phyloP scores from a whole-genome alignment of 495 filamentous ascomycete species.

The Mytilinidion resinicola region DNA sequence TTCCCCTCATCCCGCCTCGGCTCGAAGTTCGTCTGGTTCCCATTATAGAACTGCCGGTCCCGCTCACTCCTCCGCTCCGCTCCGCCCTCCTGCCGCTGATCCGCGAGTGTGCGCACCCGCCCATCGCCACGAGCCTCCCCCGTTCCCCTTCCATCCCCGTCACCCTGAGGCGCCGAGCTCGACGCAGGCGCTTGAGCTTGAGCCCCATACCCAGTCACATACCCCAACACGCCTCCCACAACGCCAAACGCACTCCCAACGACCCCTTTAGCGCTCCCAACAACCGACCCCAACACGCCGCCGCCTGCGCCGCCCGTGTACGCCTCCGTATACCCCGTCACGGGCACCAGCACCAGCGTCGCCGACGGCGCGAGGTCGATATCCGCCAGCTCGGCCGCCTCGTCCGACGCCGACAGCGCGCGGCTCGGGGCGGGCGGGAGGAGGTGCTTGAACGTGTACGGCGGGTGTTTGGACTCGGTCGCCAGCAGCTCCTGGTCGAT shows the following conservation, averaged over 20 bases:
- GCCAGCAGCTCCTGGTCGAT: constrained; percentile 46
- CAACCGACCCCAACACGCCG: constrained; percentile 10
- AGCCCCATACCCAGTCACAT: constrained; percentile 39
- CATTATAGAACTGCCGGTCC: constrained; percentile 69
- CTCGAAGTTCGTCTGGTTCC: constrained; percentile 55
- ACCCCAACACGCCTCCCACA: constrained; percentile 48
- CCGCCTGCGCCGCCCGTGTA: constrained; percentile 43
- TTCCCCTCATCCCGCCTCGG: constrained; percentile 3
- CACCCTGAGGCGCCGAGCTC: not conserved
- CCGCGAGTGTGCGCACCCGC: constrained; percentile 53
- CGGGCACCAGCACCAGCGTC: constrained; percentile 75
- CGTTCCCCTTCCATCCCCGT: not conserved
- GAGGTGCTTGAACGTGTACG: constrained; percentile 79
- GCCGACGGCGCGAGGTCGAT: constrained; percentile 69
- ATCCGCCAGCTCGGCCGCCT: constrained; percentile 56
- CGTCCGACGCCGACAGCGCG: constrained; percentile 65
- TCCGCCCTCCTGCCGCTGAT: constrained; percentile 40
- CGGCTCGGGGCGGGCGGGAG: constrained; percentile 71
- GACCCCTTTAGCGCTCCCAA: constrained; percentile 11
- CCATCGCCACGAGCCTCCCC: constrained; percentile 13
- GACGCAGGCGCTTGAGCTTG: not conserved
- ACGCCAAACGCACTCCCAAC: constrained; percentile 32
- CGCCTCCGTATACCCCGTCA: constrained; percentile 53
- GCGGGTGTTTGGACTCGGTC: constrained; percentile 10
- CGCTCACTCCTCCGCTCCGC: constrained; percentile 2